Evolutionary conservation across 1,284 basidiomycete genomes (phyloP).

Genomic region (Fomitopsis pinicola): DNA sequence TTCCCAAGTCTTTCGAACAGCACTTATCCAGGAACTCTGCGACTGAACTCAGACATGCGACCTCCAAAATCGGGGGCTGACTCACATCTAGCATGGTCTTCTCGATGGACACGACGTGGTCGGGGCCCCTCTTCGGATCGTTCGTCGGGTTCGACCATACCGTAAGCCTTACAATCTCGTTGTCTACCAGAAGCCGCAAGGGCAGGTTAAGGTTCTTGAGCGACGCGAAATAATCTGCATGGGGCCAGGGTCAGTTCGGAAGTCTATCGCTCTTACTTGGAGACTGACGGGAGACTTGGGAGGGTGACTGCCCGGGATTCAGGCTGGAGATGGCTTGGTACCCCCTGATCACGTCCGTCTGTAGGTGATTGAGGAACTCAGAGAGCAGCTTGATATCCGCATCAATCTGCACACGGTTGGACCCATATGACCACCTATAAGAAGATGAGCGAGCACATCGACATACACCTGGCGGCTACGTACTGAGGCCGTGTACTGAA

Average conservation of each 20-base stretch:
- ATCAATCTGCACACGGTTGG: slow-evolving; percentile 85
- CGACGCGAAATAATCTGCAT: slow-evolving; percentile 48
- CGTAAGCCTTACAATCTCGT: slow-evolving; percentile 80
- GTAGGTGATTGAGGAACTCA: slow-evolving; percentile 79
- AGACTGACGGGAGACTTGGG: slow-evolving; percentile 43
- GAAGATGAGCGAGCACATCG: not conserved
- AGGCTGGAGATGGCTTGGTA: slow-evolving; percentile 70
- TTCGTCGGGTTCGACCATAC: slow-evolving; percentile 93
- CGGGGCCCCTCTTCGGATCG: slow-evolving; percentile 64
- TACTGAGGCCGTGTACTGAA: slow-evolving; percentile 88
- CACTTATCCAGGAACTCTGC: slow-evolving; percentile 65
- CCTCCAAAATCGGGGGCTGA: not conserved
- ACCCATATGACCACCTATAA: slow-evolving; percentile 89
- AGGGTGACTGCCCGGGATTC: slow-evolving; percentile 43
- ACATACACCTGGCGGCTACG: slow-evolving; percentile 25
- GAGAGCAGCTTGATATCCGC: slow-evolving; percentile 85
- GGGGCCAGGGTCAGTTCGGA: not conserved
- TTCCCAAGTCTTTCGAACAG: slow-evolving; percentile 80
- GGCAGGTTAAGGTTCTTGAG: slow-evolving; percentile 59
- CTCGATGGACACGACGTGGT: slow-evolving; percentile 57
- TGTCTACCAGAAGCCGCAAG: slow-evolving; percentile 82
- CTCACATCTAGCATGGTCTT: slow-evolving; percentile 57
- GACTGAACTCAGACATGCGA: slow-evolving; percentile 5
- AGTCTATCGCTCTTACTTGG: not conserved
- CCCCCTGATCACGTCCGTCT: slow-evolving; percentile 68